Evolutionary conservation across 768 basidiomycete genomes (phyloP).

Genomic region (Nidularia pulvinata): DNA sequence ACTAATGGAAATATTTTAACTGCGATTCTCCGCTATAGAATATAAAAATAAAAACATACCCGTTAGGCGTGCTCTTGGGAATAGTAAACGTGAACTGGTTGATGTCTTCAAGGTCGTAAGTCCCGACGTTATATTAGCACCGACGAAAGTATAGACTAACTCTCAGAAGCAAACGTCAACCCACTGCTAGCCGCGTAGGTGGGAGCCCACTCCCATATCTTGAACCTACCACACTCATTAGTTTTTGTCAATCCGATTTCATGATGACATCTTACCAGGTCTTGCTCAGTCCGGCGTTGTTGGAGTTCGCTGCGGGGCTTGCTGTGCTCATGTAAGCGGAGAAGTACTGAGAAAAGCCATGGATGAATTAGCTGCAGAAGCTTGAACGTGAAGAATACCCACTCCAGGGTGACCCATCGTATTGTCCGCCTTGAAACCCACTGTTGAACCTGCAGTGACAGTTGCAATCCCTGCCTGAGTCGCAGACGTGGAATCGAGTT

Average conservation of each 20-base stretch:
- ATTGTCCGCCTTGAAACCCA: conserved; percentile 27
- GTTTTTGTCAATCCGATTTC: neutral
- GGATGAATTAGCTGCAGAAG: neutral
- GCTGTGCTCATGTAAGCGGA: conserved; percentile 30
- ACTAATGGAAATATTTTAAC: conserved; percentile 1
- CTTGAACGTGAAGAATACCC: conserved; percentile 1
- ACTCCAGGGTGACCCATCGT: conserved; percentile 32
- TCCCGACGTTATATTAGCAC: neutral
- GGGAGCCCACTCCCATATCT: conserved; percentile 40
- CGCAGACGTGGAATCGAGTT: conserved; percentile 24
- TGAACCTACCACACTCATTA: conserved; percentile 22
- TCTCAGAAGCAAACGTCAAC: conserved; percentile 23
- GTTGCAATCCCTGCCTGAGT: conserved; percentile 22
- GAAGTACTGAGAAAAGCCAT: conserved; percentile 16
- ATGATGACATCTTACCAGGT: conserved; percentile 22
- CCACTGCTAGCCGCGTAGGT: conserved; percentile 24
- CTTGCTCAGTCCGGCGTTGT: conserved; percentile 35
- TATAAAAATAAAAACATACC: conserved; percentile 11
- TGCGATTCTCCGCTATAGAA: neutral
- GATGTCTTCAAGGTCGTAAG: conserved; percentile 14
- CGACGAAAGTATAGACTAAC: conserved; percentile 8
- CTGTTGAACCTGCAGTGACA: conserved; percentile 24
- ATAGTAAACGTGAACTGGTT: conserved; percentile 28
- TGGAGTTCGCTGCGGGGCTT: conserved; percentile 27
- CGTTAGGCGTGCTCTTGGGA: conserved; percentile 26